Conservation (phyloP, 1,139 yeast genomes). For the Zygosaccharomyces pseudobailii region DNA sequence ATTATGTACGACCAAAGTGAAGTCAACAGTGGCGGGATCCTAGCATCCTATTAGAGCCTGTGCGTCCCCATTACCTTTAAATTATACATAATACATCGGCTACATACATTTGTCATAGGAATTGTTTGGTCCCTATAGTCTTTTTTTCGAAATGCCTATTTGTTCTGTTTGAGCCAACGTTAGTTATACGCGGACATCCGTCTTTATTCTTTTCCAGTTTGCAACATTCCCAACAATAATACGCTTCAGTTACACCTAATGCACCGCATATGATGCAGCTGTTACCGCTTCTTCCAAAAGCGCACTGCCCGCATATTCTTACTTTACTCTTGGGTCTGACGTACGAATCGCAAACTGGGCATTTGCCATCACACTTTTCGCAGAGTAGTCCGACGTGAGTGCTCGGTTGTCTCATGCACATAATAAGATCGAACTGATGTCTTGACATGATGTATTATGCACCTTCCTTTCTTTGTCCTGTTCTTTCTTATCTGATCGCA, state of each 20-base stretch:
- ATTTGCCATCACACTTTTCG: slow-evolving; percentile 82
- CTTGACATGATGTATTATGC: slow-evolving; percentile 59
- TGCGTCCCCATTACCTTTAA: neutral
- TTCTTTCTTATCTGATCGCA: slow-evolving; percentile 9
- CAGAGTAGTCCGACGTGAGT: slow-evolving; percentile 65
- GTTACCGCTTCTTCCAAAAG: slow-evolving; percentile 60
- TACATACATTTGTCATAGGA: neutral
- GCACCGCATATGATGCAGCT: slow-evolving; percentile 73
- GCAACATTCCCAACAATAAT: slow-evolving; percentile 85
- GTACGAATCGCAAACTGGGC: slow-evolving; percentile 86
- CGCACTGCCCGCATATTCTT: slow-evolving; percentile 79
- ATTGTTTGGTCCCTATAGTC: neutral
- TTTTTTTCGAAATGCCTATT: slow-evolving; percentile 62
- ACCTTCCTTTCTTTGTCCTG: slow-evolving; percentile 22
- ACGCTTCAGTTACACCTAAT: slow-evolving; percentile 60
- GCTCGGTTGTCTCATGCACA: slow-evolving; percentile 88
- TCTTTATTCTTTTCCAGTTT: slow-evolving; percentile 75
- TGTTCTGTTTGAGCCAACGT: slow-evolving; percentile 69
- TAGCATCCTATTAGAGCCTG: neutral
- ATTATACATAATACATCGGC: too few species aligned
- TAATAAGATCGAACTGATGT: slow-evolving; percentile 81
- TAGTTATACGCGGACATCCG: slow-evolving; percentile 86
- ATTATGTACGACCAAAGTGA: slow-evolving; percentile 3
- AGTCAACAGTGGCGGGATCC: slow-evolving; percentile 2
- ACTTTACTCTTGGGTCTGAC: slow-evolving; percentile 74